Percentiles rank a stretch among this genome's conserved stretches.
Evolutionary conservation across 1,284 basidiomycete genomes (phyloP).

Genomic region (Apiotrichum akiyoshidainum): DNA sequence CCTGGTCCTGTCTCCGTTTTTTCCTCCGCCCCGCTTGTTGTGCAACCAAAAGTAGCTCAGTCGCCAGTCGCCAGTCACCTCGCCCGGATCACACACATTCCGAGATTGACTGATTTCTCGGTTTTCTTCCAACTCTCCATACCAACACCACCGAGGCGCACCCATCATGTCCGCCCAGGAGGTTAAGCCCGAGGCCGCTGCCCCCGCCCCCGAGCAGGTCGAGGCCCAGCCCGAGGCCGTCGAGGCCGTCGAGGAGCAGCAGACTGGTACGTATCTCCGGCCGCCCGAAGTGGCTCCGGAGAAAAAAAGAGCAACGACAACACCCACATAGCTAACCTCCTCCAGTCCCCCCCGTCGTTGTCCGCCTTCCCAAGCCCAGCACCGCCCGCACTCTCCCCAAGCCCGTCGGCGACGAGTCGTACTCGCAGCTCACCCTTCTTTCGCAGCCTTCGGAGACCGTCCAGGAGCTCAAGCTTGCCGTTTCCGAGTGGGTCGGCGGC

Average conservation of each 20-base stretch:
- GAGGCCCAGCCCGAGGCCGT: conserved; percentile 10
- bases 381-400: conserved; percentile 46
- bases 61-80: neutral
- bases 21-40: too few relatives aligned
- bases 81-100: neutral
- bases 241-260: conserved; percentile 12
- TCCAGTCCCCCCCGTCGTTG: conserved; percentile 37
- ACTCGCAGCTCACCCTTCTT: conserved; percentile 37
- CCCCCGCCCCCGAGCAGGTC: conserved; percentile 16
- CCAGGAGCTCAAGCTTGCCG: conserved; percentile 50
- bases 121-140: neutral
- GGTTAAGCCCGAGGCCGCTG: conserved; percentile 17
- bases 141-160: neutral
- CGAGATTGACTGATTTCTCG: conserved; percentile 5
- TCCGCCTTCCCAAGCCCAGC: conserved; percentile 45
- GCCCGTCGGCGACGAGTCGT: conserved; percentile 26
- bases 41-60: too few relatives aligned
- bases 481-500: conserved; percentile 50
- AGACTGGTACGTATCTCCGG: conserved; percentile 6
- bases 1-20: too few relatives aligned
- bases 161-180: conserved; percentile 20
- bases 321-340: neutral
- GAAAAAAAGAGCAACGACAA: neutral
- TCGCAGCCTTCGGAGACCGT: conserved; percentile 48
- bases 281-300: too few relatives aligned